Conservation (phyloP, 2,329 filamentous ascomycete species). For the Huntiella moniliformis region DNA sequence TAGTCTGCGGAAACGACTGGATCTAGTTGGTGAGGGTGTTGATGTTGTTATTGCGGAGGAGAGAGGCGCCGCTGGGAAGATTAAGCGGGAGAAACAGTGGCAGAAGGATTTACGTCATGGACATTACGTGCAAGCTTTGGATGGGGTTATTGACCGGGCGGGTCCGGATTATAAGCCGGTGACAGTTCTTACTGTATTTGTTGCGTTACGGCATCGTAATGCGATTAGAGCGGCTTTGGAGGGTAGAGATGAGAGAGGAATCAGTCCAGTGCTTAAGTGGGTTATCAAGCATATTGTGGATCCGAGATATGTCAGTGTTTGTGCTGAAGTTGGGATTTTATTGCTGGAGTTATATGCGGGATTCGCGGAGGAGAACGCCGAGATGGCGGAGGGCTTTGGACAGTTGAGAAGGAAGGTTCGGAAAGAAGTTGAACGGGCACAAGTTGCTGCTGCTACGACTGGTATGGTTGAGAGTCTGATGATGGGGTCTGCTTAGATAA, state of each 20-base stretch:
- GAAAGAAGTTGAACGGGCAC: conserved; percentile 62
- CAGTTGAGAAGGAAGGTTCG: conserved; percentile 52
- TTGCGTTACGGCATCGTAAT: conserved; percentile 70
- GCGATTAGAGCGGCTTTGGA: conserved; percentile 66
- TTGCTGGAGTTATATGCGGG: conserved; percentile 77
- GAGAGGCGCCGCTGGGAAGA: conserved; percentile 16
- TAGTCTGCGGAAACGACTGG: conserved; percentile 36
- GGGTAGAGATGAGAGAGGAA: conserved; percentile 59
- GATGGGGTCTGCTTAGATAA: conserved; percentile 19
- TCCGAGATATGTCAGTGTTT: conserved; percentile 61
- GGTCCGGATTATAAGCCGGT: conserved; percentile 37
- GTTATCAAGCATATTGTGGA: conserved; percentile 63
- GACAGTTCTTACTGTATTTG: conserved; percentile 55
- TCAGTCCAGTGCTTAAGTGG: conserved; percentile 74
- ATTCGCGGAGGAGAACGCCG: conserved; percentile 52
- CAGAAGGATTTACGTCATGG: conserved; percentile 64
- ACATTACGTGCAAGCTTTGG: conserved; percentile 58
- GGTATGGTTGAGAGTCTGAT: conserved; percentile 70
- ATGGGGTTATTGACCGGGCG: conserved; percentile 47
- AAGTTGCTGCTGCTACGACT: conserved; percentile 60
- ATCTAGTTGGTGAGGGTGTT: conserved; percentile 65
- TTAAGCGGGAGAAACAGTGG: conserved; percentile 53
- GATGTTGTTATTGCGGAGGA: conserved; percentile 76
- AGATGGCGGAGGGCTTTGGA: conserved; percentile 53
- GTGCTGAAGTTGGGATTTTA: conserved; percentile 65